Evolutionary conservation across 768 basidiomycete genomes (phyloP), one percentile per base, ranked within the genome.

Genomic region (Roridomyces roridus): DNA sequence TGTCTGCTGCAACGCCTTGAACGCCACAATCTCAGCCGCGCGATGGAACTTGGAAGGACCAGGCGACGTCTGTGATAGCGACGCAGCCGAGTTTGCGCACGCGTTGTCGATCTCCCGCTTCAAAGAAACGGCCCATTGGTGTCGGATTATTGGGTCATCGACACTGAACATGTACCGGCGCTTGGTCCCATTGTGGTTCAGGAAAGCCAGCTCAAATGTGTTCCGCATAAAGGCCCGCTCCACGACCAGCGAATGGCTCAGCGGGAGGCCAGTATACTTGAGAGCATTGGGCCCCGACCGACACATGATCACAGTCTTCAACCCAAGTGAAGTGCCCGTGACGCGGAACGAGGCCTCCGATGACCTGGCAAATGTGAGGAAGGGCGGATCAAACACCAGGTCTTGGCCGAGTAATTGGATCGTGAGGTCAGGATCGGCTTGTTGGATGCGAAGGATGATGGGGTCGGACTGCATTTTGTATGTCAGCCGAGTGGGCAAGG

Each of bases 211-310:
- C 70, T 97, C 93, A 81, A 98, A 96, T 0, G 96, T 97, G 69
- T 98, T 91, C 55, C 88, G 85, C 96, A 98, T 98, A 76, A 98
- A 98, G 0, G 93, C 88, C 18, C 94, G 88, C 68, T 96, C 94
- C 57, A 96, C 87, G 20, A 83, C 79, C 65, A 98, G 78, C 6
- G 86, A 79, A 63, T 84, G 88, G 69, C 88, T 93, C 51, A 90
- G 77, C 15, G 94, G 91, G 28, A 98, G 77, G 25, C 91, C 90
- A 2, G 86, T 76, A 70, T 98, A 98, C 51, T 85, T 79, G 41
- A 89, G 80, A 3, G 96, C 93, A 70, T 94, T 94, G 20, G 85
- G 79, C 1, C 97, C 95, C 41, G 87, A 83, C 43, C 94, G 85
- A 69, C 88, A 81, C 81, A 98, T 88, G 42, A 94, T 80, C 68